These are phyloP conservation scores for Termitomyces sp. DNA, from an alignment of 768 basidiomycete genomes.

Conservation along the genomic window DNA sequence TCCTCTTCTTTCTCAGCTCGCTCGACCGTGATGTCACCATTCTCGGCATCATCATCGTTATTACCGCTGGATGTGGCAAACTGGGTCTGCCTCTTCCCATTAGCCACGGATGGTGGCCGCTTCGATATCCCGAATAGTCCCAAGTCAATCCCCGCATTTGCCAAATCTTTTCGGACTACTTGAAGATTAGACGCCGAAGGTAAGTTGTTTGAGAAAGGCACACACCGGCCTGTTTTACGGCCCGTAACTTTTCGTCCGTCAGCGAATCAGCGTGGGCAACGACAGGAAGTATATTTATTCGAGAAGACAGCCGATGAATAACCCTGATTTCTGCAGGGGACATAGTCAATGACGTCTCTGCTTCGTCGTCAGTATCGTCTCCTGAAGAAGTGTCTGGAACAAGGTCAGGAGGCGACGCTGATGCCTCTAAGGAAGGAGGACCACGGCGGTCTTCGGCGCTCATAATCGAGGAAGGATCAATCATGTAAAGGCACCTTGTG, in stretches of 20 bases:
- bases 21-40: slow-evolving; percentile 21
- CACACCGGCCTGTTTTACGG: slow-evolving; percentile 60
- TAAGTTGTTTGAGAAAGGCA: slow-evolving; percentile 5
- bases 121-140: slow-evolving; percentile 63
- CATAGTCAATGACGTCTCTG: slow-evolving; percentile 53
- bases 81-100: slow-evolving; percentile 30
- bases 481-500: slow-evolving; percentile 75
- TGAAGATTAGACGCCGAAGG: slow-evolving; percentile 2
- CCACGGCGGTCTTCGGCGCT: slow-evolving; percentile 46
- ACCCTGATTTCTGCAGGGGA: slow-evolving; percentile 76
- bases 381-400: slow-evolving; percentile 49
- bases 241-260: slow-evolving; percentile 68
- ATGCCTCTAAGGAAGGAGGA: slow-evolving; percentile 59
- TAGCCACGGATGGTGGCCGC: slow-evolving; percentile 16
- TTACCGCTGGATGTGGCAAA: slow-evolving; percentile 26
- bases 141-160: slow-evolving; percentile 64
- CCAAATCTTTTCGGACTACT: slow-evolving; percentile 58
- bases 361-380: slow-evolving; percentile 44
- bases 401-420: slow-evolving; percentile 54
- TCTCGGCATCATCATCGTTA: slow-evolving; percentile 16
- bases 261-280: slow-evolving; percentile 78
- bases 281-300: slow-evolving; percentile 78
- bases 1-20: slow-evolving; percentile 37
- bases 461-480: slow-evolving; percentile 72
- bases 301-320: slow-evolving; percentile 66